Base-by-base conservation (phyloP, 2,329 filamentous ascomycete genomes). In the Verticillium dahliae region DNA sequence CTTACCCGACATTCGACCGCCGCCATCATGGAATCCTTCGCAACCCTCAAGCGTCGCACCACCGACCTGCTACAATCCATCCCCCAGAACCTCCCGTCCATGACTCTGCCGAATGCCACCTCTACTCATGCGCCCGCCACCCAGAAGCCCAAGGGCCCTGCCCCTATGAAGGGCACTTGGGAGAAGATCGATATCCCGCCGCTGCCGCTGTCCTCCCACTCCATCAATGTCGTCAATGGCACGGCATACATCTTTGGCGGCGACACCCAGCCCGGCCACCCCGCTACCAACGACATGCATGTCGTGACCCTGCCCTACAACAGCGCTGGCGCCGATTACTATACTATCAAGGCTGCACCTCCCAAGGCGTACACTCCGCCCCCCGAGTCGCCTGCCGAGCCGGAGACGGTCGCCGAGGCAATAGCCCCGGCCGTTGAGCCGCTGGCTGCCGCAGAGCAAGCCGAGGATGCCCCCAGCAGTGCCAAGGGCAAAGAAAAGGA, bases 201-300 rank as follows among this genome's bases (percentile, higher is more conserved):
- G 1, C 80, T 92, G 7, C 85, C 85, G 45, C 87, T 90, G 60
- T 94, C 91, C 1, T 92, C 90, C 0, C 91, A 95, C 70, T 83
- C 85, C 3, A 72, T 92, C 67, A 82, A 90, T 54, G 81, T 88
- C 56, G 71, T 88, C 56, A 76, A 76, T 38, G 76, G 80, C 33
- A 76, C 76, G 45, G 81, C 83, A 52, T 89, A 86, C 73, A 80
- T 96, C 68, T 96, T 92, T 70, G 91, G 92, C 63, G 92, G 91
- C 66, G 91, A 95, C 72, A 74, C 87, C 62, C 76, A 79, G 56
- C 82, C 89, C 3, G 81, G 86, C 57, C 77, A 90, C 69, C 88
- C 89, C 6, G 81, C 88, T 61, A 90, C 92, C 75, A 91, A 91
- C 70, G 80, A 86, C 67, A 81, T 95, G 72, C 88, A 92, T 70